These are phyloP conservation scores for Calonectria naviculata DNA, from an alignment of 2,329 filamentous ascomycete species.

Conservation along the genomic window DNA sequence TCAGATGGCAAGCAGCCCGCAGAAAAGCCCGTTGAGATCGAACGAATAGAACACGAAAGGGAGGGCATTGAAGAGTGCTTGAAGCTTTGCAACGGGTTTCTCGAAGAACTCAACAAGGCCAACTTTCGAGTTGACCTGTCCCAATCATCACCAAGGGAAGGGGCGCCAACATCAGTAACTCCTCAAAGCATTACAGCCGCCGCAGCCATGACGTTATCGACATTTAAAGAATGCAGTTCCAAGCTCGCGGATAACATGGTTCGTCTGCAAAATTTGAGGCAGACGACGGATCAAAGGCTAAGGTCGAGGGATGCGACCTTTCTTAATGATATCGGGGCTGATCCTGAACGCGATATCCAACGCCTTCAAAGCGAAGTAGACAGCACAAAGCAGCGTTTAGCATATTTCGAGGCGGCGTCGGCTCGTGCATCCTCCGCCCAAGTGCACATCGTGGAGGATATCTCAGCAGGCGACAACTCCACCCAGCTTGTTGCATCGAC, in stretches of 20 bases:
- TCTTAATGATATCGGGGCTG: neutral
- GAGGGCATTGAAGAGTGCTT: neutral
- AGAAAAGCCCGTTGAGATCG: neutral
- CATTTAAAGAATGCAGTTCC: neutral
- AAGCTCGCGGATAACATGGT: neutral
- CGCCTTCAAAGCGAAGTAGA: neutral
- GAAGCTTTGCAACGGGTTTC: neutral
- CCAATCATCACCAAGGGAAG: neutral
- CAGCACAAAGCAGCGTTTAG: neutral
- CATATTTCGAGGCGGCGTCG: neutral
- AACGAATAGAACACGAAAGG: neutral
- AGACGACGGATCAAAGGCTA: neutral
- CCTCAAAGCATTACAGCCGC: neutral
- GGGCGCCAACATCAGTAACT: neutral
- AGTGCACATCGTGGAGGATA: conserved; percentile 33
- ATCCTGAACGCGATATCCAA: neutral
- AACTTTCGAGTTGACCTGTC: neutral
- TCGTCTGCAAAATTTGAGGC: neutral
- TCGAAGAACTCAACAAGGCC: neutral
- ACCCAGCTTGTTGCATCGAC: conserved; percentile 32
- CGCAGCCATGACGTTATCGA: neutral
- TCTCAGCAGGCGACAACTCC: conserved; percentile 24
- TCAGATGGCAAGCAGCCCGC: neutral
- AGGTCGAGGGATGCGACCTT: neutral
- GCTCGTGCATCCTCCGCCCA: conserved; percentile 11